These are phyloP conservation scores for Cryptococcus sp. DNA, from an alignment of 1,284 basidiomycete genomes.

Conservation along the genomic window DNA sequence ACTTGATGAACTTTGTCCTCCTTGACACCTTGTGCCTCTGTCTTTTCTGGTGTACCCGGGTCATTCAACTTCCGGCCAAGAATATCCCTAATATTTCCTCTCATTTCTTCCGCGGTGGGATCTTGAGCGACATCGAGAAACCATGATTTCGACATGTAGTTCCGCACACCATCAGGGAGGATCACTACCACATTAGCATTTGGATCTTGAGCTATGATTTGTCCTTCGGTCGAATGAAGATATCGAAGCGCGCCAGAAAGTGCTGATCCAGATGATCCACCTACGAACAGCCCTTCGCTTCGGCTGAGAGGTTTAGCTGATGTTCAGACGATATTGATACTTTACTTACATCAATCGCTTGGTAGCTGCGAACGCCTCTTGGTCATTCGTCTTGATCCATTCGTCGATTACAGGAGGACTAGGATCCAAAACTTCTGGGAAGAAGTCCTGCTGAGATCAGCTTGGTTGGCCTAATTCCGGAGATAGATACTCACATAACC, in stretches of 20 bases:
- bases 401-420: constrained; percentile 50
- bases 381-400: constrained; percentile 85
- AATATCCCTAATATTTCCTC: constrained; percentile 16
- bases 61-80: constrained; percentile 29
- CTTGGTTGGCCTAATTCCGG: background rate
- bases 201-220: constrained; percentile 59
- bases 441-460: constrained; percentile 60
- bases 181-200: constrained; percentile 85
- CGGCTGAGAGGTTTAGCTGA: constrained; percentile 39
- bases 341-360: constrained; percentile 62
- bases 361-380: constrained; percentile 72
- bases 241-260: constrained; percentile 73
- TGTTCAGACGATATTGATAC: background rate
- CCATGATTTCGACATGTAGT: constrained; percentile 83
- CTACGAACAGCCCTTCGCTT: constrained; percentile 80
- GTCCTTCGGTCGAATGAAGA: constrained; percentile 65
- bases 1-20: too few relatives aligned
- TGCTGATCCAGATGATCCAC: constrained; percentile 84
- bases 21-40: background rate
- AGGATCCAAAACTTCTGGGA: constrained; percentile 64
- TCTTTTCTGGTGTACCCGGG: constrained; percentile 6
- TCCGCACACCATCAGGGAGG: constrained; percentile 85
- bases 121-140: constrained; percentile 31
- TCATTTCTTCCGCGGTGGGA: constrained; percentile 7
- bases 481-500: constrained; percentile 52